Evolutionary conservation across 371 early-diverging fungal genomes (phyloP).

Genomic region (Massospora cicadina): DNA sequence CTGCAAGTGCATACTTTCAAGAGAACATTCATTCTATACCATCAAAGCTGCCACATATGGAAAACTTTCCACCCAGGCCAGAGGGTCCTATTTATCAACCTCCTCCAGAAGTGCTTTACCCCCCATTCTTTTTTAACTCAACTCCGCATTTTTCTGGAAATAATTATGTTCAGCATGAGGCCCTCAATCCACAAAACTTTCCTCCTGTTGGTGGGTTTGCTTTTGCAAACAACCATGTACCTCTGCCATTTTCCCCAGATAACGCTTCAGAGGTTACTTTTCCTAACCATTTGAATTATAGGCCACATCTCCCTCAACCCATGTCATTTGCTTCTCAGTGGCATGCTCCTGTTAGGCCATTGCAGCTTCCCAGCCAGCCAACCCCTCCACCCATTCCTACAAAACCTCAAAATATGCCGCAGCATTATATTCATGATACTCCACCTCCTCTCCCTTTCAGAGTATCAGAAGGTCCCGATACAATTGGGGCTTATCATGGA

Average conservation of each 20-base stretch:
- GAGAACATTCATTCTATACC: no score
- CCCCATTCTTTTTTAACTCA: background rate
- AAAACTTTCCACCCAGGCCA: no score
- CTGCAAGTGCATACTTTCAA: no score
- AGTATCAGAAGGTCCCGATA: no score
- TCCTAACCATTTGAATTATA: background rate
- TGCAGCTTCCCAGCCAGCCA: background rate
- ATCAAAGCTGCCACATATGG: no score
- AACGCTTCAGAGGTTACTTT: background rate
- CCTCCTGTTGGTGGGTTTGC: background rate
- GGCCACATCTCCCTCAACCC: background rate
- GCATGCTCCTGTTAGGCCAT: background rate
- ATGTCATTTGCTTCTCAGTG: background rate
- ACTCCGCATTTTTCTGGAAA: no score
- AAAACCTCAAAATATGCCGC: background rate
- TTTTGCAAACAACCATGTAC: background rate
- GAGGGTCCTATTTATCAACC: background rate
- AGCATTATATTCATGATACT: background rate
- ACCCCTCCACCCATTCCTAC: background rate
- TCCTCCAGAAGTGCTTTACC: background rate
- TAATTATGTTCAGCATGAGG: no score
- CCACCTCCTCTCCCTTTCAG: background rate
- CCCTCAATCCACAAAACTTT: no score
- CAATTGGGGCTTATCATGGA: no score
- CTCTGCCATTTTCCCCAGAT: no score